phyloP scores from a whole-genome alignment of 176 grass and related monocot genomes.

The Eleusine coracana region DNA sequence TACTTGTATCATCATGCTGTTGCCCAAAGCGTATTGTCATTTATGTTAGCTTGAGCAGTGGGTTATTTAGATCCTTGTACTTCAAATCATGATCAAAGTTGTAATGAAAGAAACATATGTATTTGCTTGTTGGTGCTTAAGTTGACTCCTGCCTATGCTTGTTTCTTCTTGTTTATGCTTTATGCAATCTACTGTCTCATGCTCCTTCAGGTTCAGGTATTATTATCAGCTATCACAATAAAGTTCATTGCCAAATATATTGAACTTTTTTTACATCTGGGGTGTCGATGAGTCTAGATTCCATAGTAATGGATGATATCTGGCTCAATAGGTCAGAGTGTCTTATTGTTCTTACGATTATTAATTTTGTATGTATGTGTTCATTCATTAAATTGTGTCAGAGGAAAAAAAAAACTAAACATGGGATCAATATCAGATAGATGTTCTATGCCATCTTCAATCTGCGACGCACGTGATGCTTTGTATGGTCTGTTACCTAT shows the following conservation, averaged over 20 bases:
- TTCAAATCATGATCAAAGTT: conserved; percentile 28
- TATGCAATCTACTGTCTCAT: neutral
- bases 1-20: conserved; percentile 27
- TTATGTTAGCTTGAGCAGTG: conserved; percentile 32
- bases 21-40: conserved; percentile 18
- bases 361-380: neutral
- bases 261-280: neutral
- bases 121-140: conserved; percentile 23
- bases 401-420: neutral
- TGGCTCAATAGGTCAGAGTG: neutral
- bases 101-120: conserved; percentile 43
- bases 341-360: neutral
- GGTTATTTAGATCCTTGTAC: conserved; percentile 38
- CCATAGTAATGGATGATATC: conserved; percentile 9
- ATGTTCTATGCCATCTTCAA: neutral
- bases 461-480: neutral
- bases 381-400: conserved; percentile 4
- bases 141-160: neutral
- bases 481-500: neutral
- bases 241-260: conserved; percentile 9
- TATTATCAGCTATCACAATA: conserved; percentile 9
- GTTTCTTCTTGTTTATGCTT: conserved; percentile 1
- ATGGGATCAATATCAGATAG: neutral
- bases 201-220: neutral
- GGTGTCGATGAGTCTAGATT: neutral